These are phyloP conservation scores for Anthracocystis setariae DNA, from an alignment of 1,284 basidiomycete genomes.

Conservation along the genomic window DNA sequence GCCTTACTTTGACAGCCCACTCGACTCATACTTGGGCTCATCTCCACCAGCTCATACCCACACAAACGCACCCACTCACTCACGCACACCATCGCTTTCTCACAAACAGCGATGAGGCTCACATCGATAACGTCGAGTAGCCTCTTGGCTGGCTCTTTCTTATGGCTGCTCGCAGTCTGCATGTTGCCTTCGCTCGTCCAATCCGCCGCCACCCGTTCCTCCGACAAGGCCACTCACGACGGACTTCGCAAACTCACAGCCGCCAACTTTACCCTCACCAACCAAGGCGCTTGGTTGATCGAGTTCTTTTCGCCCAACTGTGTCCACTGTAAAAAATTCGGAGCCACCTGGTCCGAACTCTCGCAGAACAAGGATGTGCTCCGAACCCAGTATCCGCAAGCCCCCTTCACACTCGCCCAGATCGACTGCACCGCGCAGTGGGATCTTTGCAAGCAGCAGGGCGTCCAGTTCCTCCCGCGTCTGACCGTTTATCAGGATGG, in stretches of 20 bases:
- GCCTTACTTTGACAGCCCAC: too few species aligned
- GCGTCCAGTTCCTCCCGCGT: slow-evolving; percentile 48
- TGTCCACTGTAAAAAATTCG: slow-evolving; percentile 79
- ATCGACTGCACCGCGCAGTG: slow-evolving; percentile 59
- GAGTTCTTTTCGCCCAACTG: slow-evolving; percentile 75
- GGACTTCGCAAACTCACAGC: slow-evolving; percentile 52
- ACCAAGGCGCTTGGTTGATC: slow-evolving; percentile 61
- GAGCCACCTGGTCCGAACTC: slow-evolving; percentile 84
- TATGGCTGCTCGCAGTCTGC: slow-evolving; percentile 10
- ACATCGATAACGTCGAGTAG: slow-evolving; percentile 25
- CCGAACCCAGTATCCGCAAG: slow-evolving; percentile 69
- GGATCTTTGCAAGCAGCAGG: slow-evolving; percentile 59
- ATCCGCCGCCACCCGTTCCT: slow-evolving; percentile 11
- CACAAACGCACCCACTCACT: too few species aligned
- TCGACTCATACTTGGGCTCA: too few species aligned
- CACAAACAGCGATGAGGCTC: slow-evolving; percentile 17
- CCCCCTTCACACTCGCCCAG: slow-evolving; percentile 62
- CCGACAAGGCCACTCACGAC: slow-evolving; percentile 42
- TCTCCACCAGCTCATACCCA: too few species aligned
- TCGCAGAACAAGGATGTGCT: slow-evolving; percentile 72
- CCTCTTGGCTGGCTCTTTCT: slow-evolving; percentile 6
- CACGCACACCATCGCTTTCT: too few species aligned
- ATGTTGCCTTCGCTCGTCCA: slow-evolving; percentile 9
- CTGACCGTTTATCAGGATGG: slow-evolving; percentile 62
- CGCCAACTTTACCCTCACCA: slow-evolving; percentile 56